Evolutionary conservation across 2,329 filamentous ascomycete genomes (phyloP), one percentile per base, ranked within the genome.

Genomic region (Xylariaceae sp.): DNA sequence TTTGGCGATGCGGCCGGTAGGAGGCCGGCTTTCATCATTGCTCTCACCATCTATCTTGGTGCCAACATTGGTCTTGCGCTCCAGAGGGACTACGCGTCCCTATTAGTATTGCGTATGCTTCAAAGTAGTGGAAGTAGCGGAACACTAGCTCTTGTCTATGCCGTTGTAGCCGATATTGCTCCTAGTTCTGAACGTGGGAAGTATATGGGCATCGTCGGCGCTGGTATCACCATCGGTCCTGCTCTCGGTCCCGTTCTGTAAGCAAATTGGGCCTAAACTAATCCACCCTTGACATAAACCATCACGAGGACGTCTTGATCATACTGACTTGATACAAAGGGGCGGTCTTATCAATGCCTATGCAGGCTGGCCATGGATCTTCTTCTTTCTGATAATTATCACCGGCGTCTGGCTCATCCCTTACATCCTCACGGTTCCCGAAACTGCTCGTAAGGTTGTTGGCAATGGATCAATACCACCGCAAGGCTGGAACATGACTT

Each of bases 131-230:
- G 85, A 1, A 84, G 79, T 59, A 83, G 80, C 55, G 82, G 82
- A 0, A 85, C 84, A 0, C 71, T 89, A n/a, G 83, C 86, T 0
- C 70, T 93, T 1, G 80, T 79, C 0, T 85, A 77, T 49, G 87
- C 82, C 2, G 80, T 89, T 2, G 77, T 91, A 12, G 82, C 84
- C 1, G 88, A 93, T 56, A 74, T 90, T 5, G 75, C 82, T 0
- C 80, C 83, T 0, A 81, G 77, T 37, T 74, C 78, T 0, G 85
- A 92, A 62, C 72, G 88, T 55, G 88, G 87, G 3, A 78, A 75
- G 45, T 91, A 86, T 58, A 83, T 91, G 69, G 85, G 80, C 40
- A 76, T 82, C 48, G 78, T 82, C n/a, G 76, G 74, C 23, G 73
- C 72, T 4, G 81, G 77, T 14, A 69, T 77, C 43, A 79, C 82